Base-by-base conservation (phyloP, 2,329 filamentous ascomycete species). In the Talaromyces amestolkiae region DNA sequence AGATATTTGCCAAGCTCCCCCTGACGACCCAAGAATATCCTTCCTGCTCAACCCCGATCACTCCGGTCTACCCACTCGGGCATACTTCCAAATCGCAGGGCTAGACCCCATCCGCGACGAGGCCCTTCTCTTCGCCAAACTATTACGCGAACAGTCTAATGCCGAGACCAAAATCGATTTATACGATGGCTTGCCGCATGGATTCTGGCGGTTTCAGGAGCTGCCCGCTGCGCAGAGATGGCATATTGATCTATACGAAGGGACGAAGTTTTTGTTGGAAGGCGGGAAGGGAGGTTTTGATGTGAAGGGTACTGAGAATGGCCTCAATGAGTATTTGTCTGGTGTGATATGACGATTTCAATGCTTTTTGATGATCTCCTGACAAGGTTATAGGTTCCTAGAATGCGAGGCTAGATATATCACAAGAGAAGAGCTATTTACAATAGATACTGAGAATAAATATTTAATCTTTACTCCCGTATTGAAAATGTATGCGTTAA, bases 81-180 rank as follows among this genome's bases (percentile, higher is more conserved):
- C 54, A 10, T 58, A 58, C 37, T 58, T 58, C 37, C 54, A 58
- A 22, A 58, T 58, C 24, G 37, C 33, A n/a, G 54, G 54, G 5
- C 37, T 35, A 58, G 54, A 58, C 19, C 54, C 54, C 6, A 24
- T 58, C 11, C 54, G 54, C 39, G 54, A 58, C 54, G 54, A 58
- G n/a, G 54, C 24, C 24, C 24, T 58, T 10, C 54, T 58, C 19
- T 58, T 35, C 33, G 33, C 37, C 17, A 58, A 39, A 39, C 33
- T 58, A 6, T n/a, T 58, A 15, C 35, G 39, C 37, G 24, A 41
- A 13, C 17, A 58, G 37, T 58, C 54, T 13, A 31, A 31, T 5
- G 39, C 54, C 11, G 15, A 58, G 17, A 22, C 35, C 19, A 41
- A 58, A 41, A 39, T 58, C 17, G 33, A 58, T 58, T 24, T 58